Evolutionary conservation across 768 basidiomycete genomes (phyloP), one percentile per base, ranked within the genome.

Genomic region (Calocera viscosa): DNA sequence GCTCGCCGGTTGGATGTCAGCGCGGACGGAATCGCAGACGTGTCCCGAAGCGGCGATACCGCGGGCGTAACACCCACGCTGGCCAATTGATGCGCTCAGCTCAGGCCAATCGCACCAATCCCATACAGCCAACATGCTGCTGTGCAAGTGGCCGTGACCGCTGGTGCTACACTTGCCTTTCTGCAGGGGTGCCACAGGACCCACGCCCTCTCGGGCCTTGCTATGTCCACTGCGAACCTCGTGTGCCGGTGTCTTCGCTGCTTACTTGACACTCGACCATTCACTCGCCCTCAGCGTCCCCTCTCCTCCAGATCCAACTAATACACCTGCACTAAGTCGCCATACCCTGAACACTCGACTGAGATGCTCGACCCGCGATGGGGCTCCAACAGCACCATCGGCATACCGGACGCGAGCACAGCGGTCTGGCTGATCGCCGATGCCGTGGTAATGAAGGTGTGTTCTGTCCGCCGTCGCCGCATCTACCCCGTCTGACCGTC

Each of bases 301-400:
- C 53, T 28, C 19, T 60, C 53, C 53, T 17, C 43, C 35, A n/a
- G n/a, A n/a, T n/a, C n/a, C n/a, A n/a, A n/a, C n/a, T n/a, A n/a
- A n/a, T n/a, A n/a, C n/a, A n/a, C n/a, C n/a, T n/a, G n/a, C n/a
- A n/a, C n/a, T n/a, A n/a, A n/a, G n/a, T n/a, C 35, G 7, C 35
- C 14, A 14, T 14, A 38, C 35, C 35, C 35, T 38, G 35, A 5
- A 38, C 35, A 14, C 35, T 38, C 35, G 35, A 14, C 35, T 14
- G 30, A 26, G 30, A 60, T 60, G 53, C 24, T 60, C 14, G 53
- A 60, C 14, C 26, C 53, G 30, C 53, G 30, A 14, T 60, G 53
- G 53, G 53, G 53, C 16, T 28, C 53, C 24, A 60, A 60, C 53
- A 60, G 14, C 53, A 60, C 53, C 26, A 26, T 60, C 53, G 53